A percentile compares a stretch with the other conserved stretches of the same genome.
phyloP scores from a whole-genome alignment of 2,329 filamentous ascomycete species.

The Colletotrichum eleusines region DNA sequence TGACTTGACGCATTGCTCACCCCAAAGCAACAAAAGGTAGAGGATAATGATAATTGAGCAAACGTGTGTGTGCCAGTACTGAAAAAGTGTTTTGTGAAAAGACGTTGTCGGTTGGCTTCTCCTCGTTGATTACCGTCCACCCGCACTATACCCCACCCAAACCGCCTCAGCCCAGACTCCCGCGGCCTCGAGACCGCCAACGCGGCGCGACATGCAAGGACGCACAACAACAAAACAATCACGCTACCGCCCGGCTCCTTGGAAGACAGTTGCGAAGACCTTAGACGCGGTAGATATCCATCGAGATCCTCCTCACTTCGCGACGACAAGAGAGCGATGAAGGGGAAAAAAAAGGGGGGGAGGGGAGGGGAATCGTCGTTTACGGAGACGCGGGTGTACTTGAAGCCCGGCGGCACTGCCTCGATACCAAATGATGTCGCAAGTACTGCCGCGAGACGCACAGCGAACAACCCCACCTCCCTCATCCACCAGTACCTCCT shows the following conservation, averaged over 20 bases:
- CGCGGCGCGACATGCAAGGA: not conserved
- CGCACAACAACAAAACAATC: not conserved
- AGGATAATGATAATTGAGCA: not conserved
- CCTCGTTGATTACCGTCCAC: no score
- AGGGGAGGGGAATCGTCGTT: not conserved
- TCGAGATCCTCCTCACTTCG: not conserved
- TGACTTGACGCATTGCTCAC: not conserved
- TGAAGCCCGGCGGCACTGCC: not conserved
- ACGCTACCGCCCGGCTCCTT: not conserved
- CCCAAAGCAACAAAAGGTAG: not conserved
- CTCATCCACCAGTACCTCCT: not conserved
- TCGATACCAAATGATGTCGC: not conserved
- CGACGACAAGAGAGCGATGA: not conserved
- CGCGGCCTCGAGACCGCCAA: not conserved
- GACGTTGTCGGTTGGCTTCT: not conserved
- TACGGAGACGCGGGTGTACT: not conserved
- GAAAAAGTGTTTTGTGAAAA: not conserved
- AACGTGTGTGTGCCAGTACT: not conserved
- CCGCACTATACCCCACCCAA: not conserved
- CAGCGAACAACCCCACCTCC: not conserved
- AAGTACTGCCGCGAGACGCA: not conserved
- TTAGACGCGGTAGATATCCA: not conserved
- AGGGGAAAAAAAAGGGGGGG: no score
- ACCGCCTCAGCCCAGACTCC: not conserved
- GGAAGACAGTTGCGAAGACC: not conserved